A percentile compares a stretch with the other conserved stretches of the same genome.
Evolutionary conservation across 2,329 filamentous ascomycete species (phyloP).

Genomic region (Cryphonectria parasitica): DNA sequence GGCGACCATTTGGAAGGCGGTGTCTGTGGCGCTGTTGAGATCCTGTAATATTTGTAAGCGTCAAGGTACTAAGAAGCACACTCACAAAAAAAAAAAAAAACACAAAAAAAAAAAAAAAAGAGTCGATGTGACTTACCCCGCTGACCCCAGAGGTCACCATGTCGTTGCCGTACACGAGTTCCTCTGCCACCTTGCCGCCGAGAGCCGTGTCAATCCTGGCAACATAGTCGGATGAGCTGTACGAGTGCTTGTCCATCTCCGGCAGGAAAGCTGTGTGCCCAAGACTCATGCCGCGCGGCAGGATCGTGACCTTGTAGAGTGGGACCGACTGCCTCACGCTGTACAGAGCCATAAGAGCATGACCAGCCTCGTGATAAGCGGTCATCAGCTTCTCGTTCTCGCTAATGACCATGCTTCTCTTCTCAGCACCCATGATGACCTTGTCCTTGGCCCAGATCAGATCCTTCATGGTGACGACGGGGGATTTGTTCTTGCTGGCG

Average conservation of each 20-base stretch:
- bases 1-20: conserved; percentile 88
- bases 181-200: conserved; percentile 77
- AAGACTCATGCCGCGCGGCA: conserved; percentile 83
- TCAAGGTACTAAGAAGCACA: neutral
- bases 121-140: conserved; percentile 57
- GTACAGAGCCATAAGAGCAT: conserved; percentile 87
- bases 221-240: conserved; percentile 82
- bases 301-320: conserved; percentile 96
- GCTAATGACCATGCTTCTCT: conserved; percentile 84
- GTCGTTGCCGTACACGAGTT: conserved; percentile 89
- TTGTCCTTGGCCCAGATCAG: conserved; percentile 99
- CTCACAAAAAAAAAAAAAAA: neutral
- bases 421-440: conserved; percentile 95
- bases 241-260: conserved; percentile 89
- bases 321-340: conserved; percentile 72
- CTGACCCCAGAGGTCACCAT: conserved; percentile 89
- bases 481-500: conserved; percentile 84
- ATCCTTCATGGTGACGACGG: conserved; percentile 75
- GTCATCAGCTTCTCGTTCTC: conserved; percentile 96
- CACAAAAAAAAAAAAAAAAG: no score
- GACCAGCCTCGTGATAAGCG: conserved; percentile 96
- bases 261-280: conserved; percentile 88
- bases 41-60: conserved; percentile 61
- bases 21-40: conserved; percentile 77
- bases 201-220: conserved; percentile 71